Base-by-base conservation (phyloP, 495 filamentous ascomycete species). In the Penicillium mononematosum region DNA sequence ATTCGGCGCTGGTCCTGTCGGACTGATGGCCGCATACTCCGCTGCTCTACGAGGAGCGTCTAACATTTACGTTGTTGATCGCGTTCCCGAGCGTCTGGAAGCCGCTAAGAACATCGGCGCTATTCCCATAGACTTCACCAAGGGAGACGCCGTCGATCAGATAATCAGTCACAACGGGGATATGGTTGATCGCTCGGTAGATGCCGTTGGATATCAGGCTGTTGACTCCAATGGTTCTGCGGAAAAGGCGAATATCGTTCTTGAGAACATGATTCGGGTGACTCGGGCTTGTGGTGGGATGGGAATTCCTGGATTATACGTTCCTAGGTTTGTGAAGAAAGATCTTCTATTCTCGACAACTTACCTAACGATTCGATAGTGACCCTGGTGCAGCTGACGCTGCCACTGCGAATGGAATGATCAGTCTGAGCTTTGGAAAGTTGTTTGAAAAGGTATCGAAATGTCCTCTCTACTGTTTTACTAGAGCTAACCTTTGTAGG, bases 381-480 rank as follows among this genome's bases (percentile, higher is more conserved):
- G 75, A 78, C 47, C 75, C 74, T 14, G 74, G 79, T 20, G 77
- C 75, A 11, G 59, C 70, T 9, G 76, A 84, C 54, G 73, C 71
- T 31, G 74, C 76, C 31, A 59, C 68, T 42, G 71, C 71, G 4
- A 76, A 79, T 45, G 79, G 81, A 8, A 80, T 83, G 74, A 78
- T 85, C 42, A 72, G 81, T 58, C 70, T 85, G 10, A 78, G 76
- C 47, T 85, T 85, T 58, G 80, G 82, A 44, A 85, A 85, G 59
- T 65, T 84, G 11, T 85, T 84, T 58, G 83, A 85, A 63, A 85
- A 85, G 75, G 81, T 79, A 58, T 11, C 6, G 29, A 32, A 20
- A 41, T 45, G 5, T 16, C 42, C 32, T 32, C 16, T 3, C 14
- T 24, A 25, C 12, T 45, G 19, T 25, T 11, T 6, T 10, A 32